Evolutionary conservation across 2,329 filamentous ascomycete genomes (phyloP).

Genomic region (Westerdykella sp.): DNA sequence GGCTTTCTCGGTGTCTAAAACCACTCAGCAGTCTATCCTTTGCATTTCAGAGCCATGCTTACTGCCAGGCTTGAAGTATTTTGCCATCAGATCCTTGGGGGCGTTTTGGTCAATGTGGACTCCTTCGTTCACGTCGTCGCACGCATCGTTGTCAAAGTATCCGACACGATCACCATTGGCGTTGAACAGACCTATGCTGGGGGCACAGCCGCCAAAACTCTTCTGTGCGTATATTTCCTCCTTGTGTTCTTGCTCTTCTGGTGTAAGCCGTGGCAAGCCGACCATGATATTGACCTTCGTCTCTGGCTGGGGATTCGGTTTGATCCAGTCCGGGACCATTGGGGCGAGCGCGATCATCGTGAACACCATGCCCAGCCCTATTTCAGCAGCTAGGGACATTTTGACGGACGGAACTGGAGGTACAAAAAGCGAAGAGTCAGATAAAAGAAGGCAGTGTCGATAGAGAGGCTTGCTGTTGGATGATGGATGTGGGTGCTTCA

Average conservation of each 20-base stretch:
- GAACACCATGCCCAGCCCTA: background rate
- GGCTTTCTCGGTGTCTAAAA: background rate
- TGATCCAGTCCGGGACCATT: conserved; percentile 1
- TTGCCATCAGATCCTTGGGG: background rate
- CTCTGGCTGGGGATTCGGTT: background rate
- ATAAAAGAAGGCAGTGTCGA: no score
- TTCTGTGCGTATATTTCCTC: background rate
- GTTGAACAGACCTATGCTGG: conserved; percentile 1
- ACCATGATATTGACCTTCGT: background rate
- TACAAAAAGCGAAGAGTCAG: no score
- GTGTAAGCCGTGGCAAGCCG: background rate
- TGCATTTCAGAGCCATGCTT: background rate
- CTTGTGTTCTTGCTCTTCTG: background rate
- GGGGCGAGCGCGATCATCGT: conserved; percentile 1
- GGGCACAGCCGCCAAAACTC: background rate
- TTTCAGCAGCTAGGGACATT: background rate
- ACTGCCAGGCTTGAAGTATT: background rate
- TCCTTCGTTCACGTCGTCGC: background rate
- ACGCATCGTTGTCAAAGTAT: background rate
- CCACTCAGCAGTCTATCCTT: background rate
- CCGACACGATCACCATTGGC: background rate
- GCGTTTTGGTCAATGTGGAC: background rate
- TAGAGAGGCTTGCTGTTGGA: no score
- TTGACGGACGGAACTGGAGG: background rate
- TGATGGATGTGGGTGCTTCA: no score